These are phyloP conservation scores for Aspergillus diversus DNA, from an alignment of 495 filamentous ascomycete genomes.

Conservation along the genomic window DNA sequence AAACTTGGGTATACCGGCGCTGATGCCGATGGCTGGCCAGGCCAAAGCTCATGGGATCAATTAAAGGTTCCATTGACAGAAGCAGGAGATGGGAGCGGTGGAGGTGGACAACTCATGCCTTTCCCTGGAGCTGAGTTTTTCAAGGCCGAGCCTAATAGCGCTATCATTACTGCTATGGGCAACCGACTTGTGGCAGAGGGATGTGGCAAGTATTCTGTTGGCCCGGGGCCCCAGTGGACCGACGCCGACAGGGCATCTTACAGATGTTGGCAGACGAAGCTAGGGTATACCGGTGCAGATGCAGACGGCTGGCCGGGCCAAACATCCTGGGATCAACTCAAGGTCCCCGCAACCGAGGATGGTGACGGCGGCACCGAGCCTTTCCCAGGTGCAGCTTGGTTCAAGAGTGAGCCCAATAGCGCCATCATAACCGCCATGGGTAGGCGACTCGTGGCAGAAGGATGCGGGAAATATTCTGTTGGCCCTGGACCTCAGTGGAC, in stretches of 20 bases:
- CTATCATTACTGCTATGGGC: constrained; percentile 13
- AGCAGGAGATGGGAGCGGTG: constrained; percentile 2
- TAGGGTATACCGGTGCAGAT: constrained; percentile 15
- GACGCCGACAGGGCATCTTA: constrained; percentile 8
- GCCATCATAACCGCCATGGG: constrained; percentile 14
- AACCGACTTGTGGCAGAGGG: constrained; percentile 15
- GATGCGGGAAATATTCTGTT: constrained; percentile 9
- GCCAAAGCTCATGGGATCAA: constrained; percentile 4
- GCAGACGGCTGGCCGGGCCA: constrained; percentile 20
- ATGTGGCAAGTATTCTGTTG: constrained; percentile 10
- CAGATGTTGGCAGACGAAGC: constrained; percentile 15
- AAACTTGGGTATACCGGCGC: constrained; percentile 9
- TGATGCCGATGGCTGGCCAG: constrained; percentile 11
- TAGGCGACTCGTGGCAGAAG: constrained; percentile 15
- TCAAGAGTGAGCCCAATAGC: constrained; percentile 5
- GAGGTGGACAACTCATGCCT: background rate
- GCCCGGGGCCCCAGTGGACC: constrained; percentile 11
- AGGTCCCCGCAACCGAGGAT: constrained; percentile 7
- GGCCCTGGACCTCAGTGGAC: constrained; percentile 13
- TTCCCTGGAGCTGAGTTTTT: constrained; percentile 14
- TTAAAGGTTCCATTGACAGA: constrained; percentile 5
- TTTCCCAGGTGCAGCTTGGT: constrained; percentile 12
- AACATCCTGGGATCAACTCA: constrained; percentile 14
- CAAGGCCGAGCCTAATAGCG: background rate
- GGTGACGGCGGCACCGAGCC: constrained; percentile 1